These are phyloP conservation scores for Acer negundo DNA, from an alignment of 345 rosid species.

Conservation along the genomic window DNA sequence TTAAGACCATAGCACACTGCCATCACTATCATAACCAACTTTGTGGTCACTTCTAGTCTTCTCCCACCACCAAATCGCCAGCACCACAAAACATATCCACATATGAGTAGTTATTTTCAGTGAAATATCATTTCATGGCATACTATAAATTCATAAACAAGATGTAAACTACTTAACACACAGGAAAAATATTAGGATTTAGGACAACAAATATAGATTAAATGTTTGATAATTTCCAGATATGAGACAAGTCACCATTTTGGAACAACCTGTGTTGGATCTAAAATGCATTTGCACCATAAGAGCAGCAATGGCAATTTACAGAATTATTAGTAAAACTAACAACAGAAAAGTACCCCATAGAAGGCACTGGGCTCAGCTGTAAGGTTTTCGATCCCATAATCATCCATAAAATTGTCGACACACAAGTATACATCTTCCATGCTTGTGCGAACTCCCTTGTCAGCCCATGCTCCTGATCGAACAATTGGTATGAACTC, in stretches of 20 bases:
- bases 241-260: no score
- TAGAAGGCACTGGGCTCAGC: slow-evolving; percentile 78
- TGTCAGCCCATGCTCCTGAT: slow-evolving; percentile 85
- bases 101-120: background rate
- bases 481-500: slow-evolving; percentile 65
- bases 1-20: background rate
- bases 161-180: background rate
- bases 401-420: slow-evolving; percentile 58
- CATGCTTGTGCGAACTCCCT: slow-evolving; percentile 74
- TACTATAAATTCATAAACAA: background rate
- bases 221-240: background rate
- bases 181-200: background rate
- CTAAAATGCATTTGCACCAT: background rate
- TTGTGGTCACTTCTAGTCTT: background rate
- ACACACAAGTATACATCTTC: slow-evolving; percentile 74
- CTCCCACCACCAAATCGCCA: background rate
- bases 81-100: background rate
- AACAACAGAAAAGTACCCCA: slow-evolving; percentile 53
- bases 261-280: no score
- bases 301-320: background rate
- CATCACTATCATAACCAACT: background rate
- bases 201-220: background rate
- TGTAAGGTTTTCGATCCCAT: slow-evolving; percentile 39
- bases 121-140: background rate
- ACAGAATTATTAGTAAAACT: background rate